These are phyloP conservation scores for Urostyla sp. DNA, from an alignment of 73 alveolate species.

Conservation along the genomic window DNA sequence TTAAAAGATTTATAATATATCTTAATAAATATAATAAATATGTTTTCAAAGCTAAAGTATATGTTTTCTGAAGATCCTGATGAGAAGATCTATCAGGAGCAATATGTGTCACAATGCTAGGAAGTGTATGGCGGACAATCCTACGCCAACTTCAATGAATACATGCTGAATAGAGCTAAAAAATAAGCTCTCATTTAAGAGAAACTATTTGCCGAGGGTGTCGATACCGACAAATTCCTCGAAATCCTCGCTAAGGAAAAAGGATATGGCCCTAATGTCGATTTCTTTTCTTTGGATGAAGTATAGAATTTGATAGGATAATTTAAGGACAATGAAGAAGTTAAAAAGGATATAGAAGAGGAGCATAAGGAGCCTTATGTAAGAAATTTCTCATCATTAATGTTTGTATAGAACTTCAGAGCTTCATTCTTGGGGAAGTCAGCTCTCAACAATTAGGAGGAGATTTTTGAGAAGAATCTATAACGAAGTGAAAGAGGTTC, in stretches of 20 bases:
- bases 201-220: slow-evolving; percentile 19
- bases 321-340: slow-evolving; percentile 1
- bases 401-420: neutral
- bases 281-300: slow-evolving; percentile 36
- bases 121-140: neutral
- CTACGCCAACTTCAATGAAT: neutral
- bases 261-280: slow-evolving; percentile 57
- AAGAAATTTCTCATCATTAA: neutral
- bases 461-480: slow-evolving; percentile 11
- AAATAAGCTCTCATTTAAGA: slow-evolving; percentile 35
- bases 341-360: neutral
- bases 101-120: neutral
- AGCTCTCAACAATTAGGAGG: neutral
- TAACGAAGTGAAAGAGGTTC: neutral
- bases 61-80: no score
- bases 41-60: no score
- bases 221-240: slow-evolving; percentile 35
- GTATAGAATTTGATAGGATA: neutral
- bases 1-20: no score
- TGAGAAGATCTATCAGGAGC: no score
- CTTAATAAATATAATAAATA: no score
- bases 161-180: neutral
- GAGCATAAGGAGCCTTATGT: neutral
- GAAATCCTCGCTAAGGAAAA: slow-evolving; percentile 39
- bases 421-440: neutral